Conservation (phyloP, 2,329 filamentous ascomycete genomes). For the Blastomyces percursus region DNA sequence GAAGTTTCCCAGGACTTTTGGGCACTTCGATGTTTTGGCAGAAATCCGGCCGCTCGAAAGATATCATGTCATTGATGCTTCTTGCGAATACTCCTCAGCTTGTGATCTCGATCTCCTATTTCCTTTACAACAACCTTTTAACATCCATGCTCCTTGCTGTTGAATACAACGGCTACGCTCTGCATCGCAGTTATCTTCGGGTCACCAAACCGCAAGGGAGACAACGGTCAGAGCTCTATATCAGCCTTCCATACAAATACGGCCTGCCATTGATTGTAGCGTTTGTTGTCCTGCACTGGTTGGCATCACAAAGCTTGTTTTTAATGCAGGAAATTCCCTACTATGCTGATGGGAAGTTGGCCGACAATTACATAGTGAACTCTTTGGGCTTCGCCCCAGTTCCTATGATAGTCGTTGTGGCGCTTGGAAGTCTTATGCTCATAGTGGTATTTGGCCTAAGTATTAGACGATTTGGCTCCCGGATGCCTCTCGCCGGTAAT, state of each 20-base stretch:
- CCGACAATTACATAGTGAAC: conserved; percentile 9
- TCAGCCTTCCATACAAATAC: conserved; percentile 38
- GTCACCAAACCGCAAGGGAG: conserved; percentile 23
- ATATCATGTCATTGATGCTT: conserved; percentile 7
- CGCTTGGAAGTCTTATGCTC: conserved; percentile 13
- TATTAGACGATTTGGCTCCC: conserved; percentile 13
- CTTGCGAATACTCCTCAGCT: conserved; percentile 29
- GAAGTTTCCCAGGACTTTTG: background rate
- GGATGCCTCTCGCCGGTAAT: conserved; percentile 23
- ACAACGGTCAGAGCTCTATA: conserved; percentile 37
- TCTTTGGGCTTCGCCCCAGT: conserved; percentile 19
- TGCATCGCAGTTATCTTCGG: conserved; percentile 31
- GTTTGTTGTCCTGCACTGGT: conserved; percentile 37
- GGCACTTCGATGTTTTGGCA: background rate
- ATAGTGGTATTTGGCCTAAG: conserved; percentile 12
- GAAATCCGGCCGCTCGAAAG: background rate
- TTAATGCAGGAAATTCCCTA: conserved; percentile 27
- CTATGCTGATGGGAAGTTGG: conserved; percentile 10
- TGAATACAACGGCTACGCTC: conserved; percentile 39
- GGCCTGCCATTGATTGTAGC: conserved; percentile 30
- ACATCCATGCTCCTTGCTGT: conserved; percentile 39
- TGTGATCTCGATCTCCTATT: conserved; percentile 27
- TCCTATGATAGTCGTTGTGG: conserved; percentile 15
- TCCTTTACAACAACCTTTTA: conserved; percentile 27
- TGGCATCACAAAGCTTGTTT: conserved; percentile 40